These are phyloP conservation scores for Cystobasidium tubakii DNA, from an alignment of 768 basidiomycete species.

Conservation along the genomic window DNA sequence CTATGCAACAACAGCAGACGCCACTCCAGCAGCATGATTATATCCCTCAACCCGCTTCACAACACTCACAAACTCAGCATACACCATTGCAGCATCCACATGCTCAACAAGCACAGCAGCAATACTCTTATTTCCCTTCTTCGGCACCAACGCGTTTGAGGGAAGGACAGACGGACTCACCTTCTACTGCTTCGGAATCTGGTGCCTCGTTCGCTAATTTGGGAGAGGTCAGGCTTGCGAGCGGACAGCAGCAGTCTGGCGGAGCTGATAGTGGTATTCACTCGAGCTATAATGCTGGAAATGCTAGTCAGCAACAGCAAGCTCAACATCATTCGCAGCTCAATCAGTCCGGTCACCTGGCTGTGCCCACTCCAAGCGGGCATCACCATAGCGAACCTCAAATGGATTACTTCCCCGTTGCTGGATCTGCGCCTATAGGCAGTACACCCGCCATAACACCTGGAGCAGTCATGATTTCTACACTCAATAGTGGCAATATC, in stretches of 20 bases:
- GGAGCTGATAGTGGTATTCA: not conserved
- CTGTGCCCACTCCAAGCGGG: conserved; percentile 2
- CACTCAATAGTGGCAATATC: not conserved
- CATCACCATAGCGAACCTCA: conserved; percentile 16
- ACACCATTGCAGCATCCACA: not conserved
- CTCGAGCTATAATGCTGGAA: not conserved
- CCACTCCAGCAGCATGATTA: not conserved
- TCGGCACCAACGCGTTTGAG: not conserved
- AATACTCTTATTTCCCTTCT: not conserved
- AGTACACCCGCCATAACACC: conserved; percentile 21
- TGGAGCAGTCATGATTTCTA: conserved; percentile 35
- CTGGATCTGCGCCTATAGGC: conserved; percentile 20
- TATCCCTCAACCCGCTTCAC: not conserved
- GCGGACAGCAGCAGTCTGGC: not conserved
- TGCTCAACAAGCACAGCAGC: conserved; percentile 5
- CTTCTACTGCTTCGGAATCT: conserved; percentile 1
- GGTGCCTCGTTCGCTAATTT: not conserved
- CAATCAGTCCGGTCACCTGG: not conserved
- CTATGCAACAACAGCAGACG: conserved; percentile 8
- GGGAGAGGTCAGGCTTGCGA: not conserved
- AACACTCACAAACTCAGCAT: not conserved
- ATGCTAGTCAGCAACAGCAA: not conserved
- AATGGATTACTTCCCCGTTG: conserved; percentile 27
- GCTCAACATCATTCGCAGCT: not conserved
- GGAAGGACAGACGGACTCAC: not conserved